phyloP scores from a whole-genome alignment of 495 filamentous ascomycete genomes.

The Choiromyces venosus region DNA sequence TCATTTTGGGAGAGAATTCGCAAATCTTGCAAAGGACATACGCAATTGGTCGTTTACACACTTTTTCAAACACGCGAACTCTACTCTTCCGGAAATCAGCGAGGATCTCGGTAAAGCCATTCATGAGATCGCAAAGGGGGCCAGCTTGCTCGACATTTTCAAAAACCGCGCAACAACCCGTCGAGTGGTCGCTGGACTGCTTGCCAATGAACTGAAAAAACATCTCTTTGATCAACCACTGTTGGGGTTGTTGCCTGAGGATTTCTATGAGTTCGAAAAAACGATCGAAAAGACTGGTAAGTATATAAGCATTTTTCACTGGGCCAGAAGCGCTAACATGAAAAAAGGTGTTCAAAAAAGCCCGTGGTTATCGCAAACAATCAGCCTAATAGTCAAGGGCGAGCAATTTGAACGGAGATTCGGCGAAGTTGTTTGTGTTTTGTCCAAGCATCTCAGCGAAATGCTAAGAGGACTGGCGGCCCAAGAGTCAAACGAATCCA shows the following conservation, averaged over 20 bases:
- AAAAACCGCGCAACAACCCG: not conserved
- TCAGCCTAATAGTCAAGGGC: not conserved
- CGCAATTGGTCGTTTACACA: constrained; percentile 18
- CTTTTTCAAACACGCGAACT: not conserved
- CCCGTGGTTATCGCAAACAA: constrained; percentile 1
- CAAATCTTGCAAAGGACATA: constrained; percentile 10
- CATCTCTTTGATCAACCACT: not conserved
- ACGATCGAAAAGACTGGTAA: not conserved
- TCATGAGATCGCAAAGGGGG: not conserved
- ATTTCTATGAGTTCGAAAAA: not conserved
- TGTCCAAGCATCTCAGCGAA: not conserved
- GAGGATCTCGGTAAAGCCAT: not conserved
- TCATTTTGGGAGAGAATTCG: constrained; percentile 19
- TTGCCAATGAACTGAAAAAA: not conserved
- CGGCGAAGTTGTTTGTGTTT: not conserved
- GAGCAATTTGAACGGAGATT: not conserved
- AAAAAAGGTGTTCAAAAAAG: not conserved
- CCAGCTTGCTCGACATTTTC: not conserved
- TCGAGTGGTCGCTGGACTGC: not conserved
- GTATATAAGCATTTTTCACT: not conserved
- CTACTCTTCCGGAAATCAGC: not conserved
- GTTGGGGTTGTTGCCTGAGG: not conserved
- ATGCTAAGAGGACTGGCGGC: not conserved
- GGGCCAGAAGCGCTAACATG: not conserved
- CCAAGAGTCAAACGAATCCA: not conserved